Evolutionary conservation across 805 yeast species (phyloP).

Genomic region (Cyberlindnera xishuangbannaensis): DNA sequence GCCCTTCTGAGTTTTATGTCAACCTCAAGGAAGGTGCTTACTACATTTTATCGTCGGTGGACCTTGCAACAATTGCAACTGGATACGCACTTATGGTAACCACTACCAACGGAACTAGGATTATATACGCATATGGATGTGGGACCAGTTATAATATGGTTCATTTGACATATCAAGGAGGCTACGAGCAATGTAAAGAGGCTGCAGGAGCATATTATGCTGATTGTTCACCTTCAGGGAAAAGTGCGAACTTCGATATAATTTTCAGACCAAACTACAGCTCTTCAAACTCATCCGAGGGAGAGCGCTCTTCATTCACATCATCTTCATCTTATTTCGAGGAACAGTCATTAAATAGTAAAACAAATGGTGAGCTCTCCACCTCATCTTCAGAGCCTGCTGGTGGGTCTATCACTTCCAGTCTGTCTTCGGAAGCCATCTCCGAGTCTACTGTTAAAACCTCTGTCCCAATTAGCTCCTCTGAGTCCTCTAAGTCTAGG

Average conservation of each 20-base stretch:
- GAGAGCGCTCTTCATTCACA: neutral
- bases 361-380: no score
- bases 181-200: neutral
- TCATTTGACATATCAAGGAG: neutral
- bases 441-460: neutral
- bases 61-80: constrained; percentile 1
- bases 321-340: neutral
- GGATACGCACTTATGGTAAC: neutral
- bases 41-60: constrained; percentile 1
- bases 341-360: neutral
- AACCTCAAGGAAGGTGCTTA: constrained; percentile 18
- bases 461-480: neutral
- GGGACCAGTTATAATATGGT: neutral
- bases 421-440: neutral
- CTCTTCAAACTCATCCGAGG: neutral
- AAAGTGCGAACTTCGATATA: neutral
- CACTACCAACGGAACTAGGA: neutral
- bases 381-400: neutral
- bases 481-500: neutral
- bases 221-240: neutral
- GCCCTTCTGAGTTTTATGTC: constrained; percentile 11
- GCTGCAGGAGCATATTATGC: neutral
- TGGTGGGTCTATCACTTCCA: constrained; percentile 4
- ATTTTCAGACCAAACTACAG: neutral
- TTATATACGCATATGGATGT: neutral